Percentiles rank a stretch among this genome's conserved stretches.
Conservation (phyloP, 2,329 filamentous ascomycete species). For the Pyricularia pennisetigena region DNA sequence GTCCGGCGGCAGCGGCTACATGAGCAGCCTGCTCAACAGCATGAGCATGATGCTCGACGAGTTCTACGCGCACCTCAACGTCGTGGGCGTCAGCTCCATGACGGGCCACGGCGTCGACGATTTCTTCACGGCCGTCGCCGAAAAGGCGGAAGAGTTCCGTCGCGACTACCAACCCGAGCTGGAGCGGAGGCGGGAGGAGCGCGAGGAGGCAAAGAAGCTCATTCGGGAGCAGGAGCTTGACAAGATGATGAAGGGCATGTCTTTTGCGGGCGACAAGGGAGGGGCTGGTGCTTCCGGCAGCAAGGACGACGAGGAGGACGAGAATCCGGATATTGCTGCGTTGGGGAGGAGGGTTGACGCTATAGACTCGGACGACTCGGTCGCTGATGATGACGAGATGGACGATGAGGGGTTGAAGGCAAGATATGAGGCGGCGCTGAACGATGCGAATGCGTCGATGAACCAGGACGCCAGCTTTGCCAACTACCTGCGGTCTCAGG, state of each 20-base stretch:
- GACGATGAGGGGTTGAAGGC: slow-evolving; percentile 58
- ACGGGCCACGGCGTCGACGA: slow-evolving; percentile 85
- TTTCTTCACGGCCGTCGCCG: slow-evolving; percentile 82
- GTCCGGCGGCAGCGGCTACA: slow-evolving; percentile 78
- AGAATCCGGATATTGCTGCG: slow-evolving; percentile 1
- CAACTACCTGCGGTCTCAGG: slow-evolving; percentile 44
- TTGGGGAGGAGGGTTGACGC: slow-evolving; percentile 14
- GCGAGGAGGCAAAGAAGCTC: slow-evolving; percentile 64
- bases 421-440: slow-evolving; percentile 68
- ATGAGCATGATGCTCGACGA: slow-evolving; percentile 98
- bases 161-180: slow-evolving; percentile 88
- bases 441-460: slow-evolving; percentile 41
- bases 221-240: slow-evolving; percentile 73
- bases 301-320: slow-evolving; percentile 30
- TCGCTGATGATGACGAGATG: slow-evolving; percentile 36
- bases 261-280: slow-evolving; percentile 24
- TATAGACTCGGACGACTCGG: slow-evolving; percentile 30
- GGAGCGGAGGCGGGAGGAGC: slow-evolving; percentile 64
- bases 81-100: slow-evolving; percentile 90
- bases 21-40: slow-evolving; percentile 90
- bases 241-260: slow-evolving; percentile 92
- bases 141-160: slow-evolving; percentile 82
- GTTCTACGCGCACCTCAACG: slow-evolving; percentile 88
- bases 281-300: slow-evolving; percentile 20
- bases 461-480: slow-evolving; percentile 51